Base-by-base conservation (phyloP, 371 early-diverging fungal species). In the Syncephalastrum monosporum region DNA sequence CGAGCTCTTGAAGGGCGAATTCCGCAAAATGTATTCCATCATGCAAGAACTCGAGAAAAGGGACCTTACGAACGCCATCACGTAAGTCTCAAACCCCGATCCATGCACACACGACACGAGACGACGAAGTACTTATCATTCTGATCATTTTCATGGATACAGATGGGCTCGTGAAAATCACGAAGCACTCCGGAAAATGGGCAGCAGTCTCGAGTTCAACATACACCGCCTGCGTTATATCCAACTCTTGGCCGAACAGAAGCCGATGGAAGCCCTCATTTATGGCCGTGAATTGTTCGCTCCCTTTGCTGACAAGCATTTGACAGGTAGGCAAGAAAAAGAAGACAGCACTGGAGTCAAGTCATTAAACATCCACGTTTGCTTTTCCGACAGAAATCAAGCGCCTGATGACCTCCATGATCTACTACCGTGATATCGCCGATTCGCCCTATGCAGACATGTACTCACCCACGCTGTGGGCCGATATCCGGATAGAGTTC, bases 181-280 rank as follows among this genome's bases (percentile, higher is more conserved):
- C 12, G 78, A 74, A 2, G 82, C 69, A 45, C 74, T 96, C 42
- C 74, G 64, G 19, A 69, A 71, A 23, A 59, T 75, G 17, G 88
- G 85, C 1, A 85, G 88, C n/a, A 64, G 69, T 7, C 76, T 98
- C 24, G 96, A 92, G 67, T 97, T 97, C 72, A 71, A 84, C 25
- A 75, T 98, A 42, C 93, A 91, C 58, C 75, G 86, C 51, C 77
- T 91, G 56, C 83, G 81, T 53, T 95, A 86, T 59, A 66, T 95
- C 25, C 88, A 91, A 68, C 69, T 90, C 7, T 68, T 95, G 7
- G 62, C 71, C 43, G 44, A 59, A 7, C 65, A 65, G 5, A 57
- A 72, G 19, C 48, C 60, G 1, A 56, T 71, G 7, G 83, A 77
- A n/a, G 97, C 96, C 1, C 67, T 96, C 38, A 53, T 49, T 3